Base-by-base conservation (phyloP, 345 rosid species). In the Eucalyptus paniculata region DNA sequence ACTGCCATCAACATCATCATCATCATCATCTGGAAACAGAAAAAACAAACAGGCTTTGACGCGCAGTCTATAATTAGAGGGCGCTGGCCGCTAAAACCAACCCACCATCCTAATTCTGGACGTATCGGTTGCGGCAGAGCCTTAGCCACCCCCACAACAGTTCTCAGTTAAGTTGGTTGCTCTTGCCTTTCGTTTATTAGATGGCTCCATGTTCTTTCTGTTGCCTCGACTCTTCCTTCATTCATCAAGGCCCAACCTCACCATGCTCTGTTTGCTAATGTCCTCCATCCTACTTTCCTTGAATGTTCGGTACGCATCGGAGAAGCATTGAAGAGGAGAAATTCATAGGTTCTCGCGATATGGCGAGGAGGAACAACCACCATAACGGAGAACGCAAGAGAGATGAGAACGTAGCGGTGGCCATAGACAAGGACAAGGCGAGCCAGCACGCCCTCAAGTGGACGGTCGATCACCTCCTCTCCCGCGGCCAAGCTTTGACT, bases 371-470 rank as follows among this genome's bases (percentile, higher is more conserved):
- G 88, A 34, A 32, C 49, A 42, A 28, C n/a, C 40, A 34, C 6
- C 62, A 56, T 10, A 83, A 4, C 9, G 83, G 83, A 77, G 83
- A 77, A 1, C 83, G 83, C 45, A 77, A 21, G 86, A 90, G 49
- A 60, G 95, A 93, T 18, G 93, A 82, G 23, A 89, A 6, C 34
- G 88, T 95, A 30, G 95, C 94, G 3, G 96, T 96, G 87, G 99
- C 98, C 26, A 90, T 96, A 7, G 97, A 96, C 91, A 95, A 89
- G 90, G 98, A 97, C 90, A 97, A 95, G 90, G 95, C 93, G 26
- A 95, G 99, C 93, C 97, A 96, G 40, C 90, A 93, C 58, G 98
- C 98, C 15, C 90, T 97, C 86, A 96, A 91, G 92, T 97, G 99
- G 99, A 89, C 95, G 2, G 91, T 95, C 15, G 97, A 94, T 86